Percentiles rank a stretch among this genome's conserved stretches.
Conservation (phyloP, 192 early-diverging fungal species). For the Nowakowskiella sp. region DNA sequence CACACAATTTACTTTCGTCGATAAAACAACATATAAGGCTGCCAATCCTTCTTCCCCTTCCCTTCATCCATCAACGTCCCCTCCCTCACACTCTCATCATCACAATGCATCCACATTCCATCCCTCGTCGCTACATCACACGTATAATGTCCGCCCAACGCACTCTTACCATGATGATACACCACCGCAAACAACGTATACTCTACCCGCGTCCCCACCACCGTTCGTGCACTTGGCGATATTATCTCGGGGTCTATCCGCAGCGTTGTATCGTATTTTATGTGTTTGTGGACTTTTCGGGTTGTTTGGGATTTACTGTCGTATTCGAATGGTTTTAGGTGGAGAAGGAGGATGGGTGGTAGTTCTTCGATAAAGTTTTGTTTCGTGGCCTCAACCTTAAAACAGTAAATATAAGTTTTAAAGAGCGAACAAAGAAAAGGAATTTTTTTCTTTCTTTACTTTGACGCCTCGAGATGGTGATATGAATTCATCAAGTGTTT, state of each 20-base stretch:
- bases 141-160: conserved; percentile 94
- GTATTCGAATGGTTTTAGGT: conserved; percentile 89
- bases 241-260: conserved; percentile 51
- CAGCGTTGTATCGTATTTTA: conserved; percentile 61
- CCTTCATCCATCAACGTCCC: conserved; percentile 54
- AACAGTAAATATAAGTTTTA: neutral
- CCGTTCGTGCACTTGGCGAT: conserved; percentile 37
- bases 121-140: conserved; percentile 73
- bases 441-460: conserved; percentile 15
- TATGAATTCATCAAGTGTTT: conserved; percentile 74
- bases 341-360: conserved; percentile 87
- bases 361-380: conserved; percentile 70
- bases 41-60: conserved; percentile 43
- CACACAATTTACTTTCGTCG: conserved; percentile 17
- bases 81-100: conserved; percentile 71
- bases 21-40: conserved; percentile 76
- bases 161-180: conserved; percentile 85
- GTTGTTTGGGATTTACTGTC: conserved; percentile 62
- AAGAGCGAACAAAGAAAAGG: neutral
- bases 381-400: conserved; percentile 63
- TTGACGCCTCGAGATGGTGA: conserved; percentile 18
- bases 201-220: conserved; percentile 1
- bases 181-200: conserved; percentile 60
- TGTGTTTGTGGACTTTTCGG: conserved; percentile 80
- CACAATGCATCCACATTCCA: conserved; percentile 78